Percentiles rank a stretch among this genome's conserved stretches.
phyloP scores from a whole-genome alignment of 2,329 filamentous ascomycete species.

The Verticillium dahliae region DNA sequence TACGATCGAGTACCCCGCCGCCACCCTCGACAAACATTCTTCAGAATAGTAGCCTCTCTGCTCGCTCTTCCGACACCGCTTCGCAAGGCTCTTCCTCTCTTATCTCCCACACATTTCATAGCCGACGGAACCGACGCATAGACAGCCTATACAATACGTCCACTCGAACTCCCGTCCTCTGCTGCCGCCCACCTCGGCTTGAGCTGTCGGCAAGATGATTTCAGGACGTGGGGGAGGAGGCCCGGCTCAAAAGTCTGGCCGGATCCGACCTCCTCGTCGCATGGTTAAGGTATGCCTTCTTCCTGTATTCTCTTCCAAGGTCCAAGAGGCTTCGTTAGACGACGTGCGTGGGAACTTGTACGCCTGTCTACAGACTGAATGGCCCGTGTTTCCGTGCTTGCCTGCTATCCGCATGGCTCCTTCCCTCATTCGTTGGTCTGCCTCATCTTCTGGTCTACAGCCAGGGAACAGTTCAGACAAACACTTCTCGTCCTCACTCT shows the following conservation, averaged over 20 bases:
- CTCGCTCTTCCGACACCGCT: background rate
- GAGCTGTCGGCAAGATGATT: conserved; percentile 30
- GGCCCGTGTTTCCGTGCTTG: background rate
- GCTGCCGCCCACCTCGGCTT: background rate
- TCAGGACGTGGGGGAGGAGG: conserved; percentile 34
- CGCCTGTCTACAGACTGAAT: too few relatives aligned
- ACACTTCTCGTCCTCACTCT: background rate
- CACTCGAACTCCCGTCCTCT: background rate
- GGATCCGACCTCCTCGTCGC: conserved; percentile 36
- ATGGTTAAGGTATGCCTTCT: conserved; percentile 30
- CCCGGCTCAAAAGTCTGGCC: conserved; percentile 26
- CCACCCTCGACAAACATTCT: background rate
- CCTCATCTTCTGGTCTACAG: background rate
- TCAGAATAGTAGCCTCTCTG: background rate
- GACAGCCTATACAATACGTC: background rate
- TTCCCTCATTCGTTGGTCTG: background rate
- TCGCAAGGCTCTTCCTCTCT: background rate
- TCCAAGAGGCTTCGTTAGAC: too few relatives aligned
- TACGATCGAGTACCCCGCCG: background rate
- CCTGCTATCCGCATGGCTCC: background rate
- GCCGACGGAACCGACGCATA: background rate
- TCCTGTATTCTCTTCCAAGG: too few relatives aligned
- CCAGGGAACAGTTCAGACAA: too few relatives aligned
- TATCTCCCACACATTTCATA: background rate
- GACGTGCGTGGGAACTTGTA: too few relatives aligned